These are phyloP conservation scores for Huntiella decipiens DNA, from an alignment of 2,329 filamentous ascomycete species.

Conservation along the genomic window DNA sequence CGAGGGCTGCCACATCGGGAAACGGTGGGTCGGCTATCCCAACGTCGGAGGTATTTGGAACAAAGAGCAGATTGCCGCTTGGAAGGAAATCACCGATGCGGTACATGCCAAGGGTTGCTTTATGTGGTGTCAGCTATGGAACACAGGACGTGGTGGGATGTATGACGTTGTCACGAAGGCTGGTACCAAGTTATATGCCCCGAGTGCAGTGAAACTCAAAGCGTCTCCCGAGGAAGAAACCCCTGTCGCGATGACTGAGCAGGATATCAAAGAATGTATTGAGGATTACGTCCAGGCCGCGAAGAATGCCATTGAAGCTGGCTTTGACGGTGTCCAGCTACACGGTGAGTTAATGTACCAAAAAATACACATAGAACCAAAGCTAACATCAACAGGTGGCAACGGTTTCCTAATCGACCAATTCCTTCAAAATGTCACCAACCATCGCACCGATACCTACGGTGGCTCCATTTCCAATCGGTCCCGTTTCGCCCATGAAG, in stretches of 20 bases:
- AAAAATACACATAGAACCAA: too few species aligned
- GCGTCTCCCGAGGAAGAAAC: slow-evolving; percentile 28
- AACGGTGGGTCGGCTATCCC: slow-evolving; percentile 18
- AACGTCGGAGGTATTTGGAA: slow-evolving; percentile 39
- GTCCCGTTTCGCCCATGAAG: slow-evolving; percentile 29
- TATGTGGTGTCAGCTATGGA: slow-evolving; percentile 48
- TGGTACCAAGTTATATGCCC: slow-evolving; percentile 7
- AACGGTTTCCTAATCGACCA: slow-evolving; percentile 46
- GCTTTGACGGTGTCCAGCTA: slow-evolving; percentile 51
- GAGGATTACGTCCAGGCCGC: slow-evolving; percentile 36
- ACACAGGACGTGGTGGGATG: slow-evolving; percentile 36
- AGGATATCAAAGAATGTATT: slow-evolving; percentile 48
- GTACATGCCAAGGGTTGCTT: slow-evolving; percentile 43
- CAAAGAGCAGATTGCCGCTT: slow-evolving; percentile 35
- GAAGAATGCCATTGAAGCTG: slow-evolving; percentile 37
- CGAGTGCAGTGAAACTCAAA: slow-evolving; percentile 17
- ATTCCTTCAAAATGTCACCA: slow-evolving; percentile 34
- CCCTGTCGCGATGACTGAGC: slow-evolving; percentile 44
- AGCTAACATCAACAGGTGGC: slow-evolving; percentile 17
- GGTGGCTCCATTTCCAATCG: slow-evolving; percentile 36
- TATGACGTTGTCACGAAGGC: slow-evolving; percentile 19
- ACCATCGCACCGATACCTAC: slow-evolving; percentile 33
- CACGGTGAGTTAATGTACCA: slow-evolving; percentile 14
- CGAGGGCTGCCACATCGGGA: slow-evolving; percentile 26
- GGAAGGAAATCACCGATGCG: slow-evolving; percentile 40